Percentiles rank a stretch among this genome's conserved stretches.
Evolutionary conservation across 257 asterid species (phyloP).

Genomic region (Primulina huaijiensis): DNA sequence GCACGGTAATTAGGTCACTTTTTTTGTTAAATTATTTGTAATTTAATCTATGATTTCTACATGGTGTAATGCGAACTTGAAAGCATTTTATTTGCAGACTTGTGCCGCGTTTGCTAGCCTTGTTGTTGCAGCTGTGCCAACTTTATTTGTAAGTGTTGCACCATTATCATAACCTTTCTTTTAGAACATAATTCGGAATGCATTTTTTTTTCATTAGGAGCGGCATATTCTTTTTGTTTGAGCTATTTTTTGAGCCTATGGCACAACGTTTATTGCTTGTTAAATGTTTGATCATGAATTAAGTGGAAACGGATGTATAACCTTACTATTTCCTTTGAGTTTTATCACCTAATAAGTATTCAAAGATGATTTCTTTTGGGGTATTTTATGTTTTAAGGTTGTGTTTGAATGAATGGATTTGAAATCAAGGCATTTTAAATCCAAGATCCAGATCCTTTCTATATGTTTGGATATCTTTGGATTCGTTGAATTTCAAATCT

Average conservation of each 20-base stretch:
- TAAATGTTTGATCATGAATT: background rate
- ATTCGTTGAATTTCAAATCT: background rate
- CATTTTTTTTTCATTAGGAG: background rate
- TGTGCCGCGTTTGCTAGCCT: constrained; percentile 60
- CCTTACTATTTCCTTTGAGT: background rate
- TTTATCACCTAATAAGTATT: background rate
- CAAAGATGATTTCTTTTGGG: background rate
- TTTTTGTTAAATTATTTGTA: background rate
- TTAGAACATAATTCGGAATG: background rate
- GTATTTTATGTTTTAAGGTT: background rate
- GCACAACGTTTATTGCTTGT: background rate
- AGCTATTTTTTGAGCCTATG: background rate
- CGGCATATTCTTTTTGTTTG: background rate
- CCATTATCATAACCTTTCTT: background rate
- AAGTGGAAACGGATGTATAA: background rate
- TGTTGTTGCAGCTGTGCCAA: constrained; percentile 74
- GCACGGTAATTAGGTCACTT: constrained; percentile 49
- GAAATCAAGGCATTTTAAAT: too few relatives aligned
- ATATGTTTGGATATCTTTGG: background rate
- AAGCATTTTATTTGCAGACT: constrained; percentile 49
- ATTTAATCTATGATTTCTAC: background rate
- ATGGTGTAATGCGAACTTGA: background rate
- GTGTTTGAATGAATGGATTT: background rate
- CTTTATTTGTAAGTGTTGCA: constrained; percentile 56
- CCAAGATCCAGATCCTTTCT: background rate